Evolutionary conservation across 768 basidiomycete species (phyloP).

Genomic region (Xerocomellus dryophilus): DNA sequence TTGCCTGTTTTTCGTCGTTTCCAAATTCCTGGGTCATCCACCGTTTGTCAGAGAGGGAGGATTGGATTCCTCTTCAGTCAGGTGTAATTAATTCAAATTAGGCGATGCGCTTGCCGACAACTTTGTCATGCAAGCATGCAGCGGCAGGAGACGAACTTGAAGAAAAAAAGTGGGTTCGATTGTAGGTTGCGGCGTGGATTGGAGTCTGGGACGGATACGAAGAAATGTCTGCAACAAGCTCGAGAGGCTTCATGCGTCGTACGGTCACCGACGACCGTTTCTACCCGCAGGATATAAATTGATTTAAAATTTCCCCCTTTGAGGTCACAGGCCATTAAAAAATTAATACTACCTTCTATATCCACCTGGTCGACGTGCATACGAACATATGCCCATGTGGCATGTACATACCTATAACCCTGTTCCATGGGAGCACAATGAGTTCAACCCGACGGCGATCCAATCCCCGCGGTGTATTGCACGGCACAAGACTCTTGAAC

Average conservation of each 20-base stretch:
- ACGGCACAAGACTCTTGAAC: background rate
- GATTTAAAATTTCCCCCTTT: too few species aligned
- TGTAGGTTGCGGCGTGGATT: background rate
- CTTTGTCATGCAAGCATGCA: background rate
- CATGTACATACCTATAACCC: too few species aligned
- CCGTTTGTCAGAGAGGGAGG: background rate
- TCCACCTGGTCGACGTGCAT: background rate
- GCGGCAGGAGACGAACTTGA: too few species aligned
- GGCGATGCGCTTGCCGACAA: background rate
- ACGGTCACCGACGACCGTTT: too few species aligned
- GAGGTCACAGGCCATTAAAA: too few species aligned
- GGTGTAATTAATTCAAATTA: too few species aligned
- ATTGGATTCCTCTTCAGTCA: too few species aligned
- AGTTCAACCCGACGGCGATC: background rate
- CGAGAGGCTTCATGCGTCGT: too few species aligned
- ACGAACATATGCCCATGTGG: background rate
- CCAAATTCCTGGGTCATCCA: background rate
- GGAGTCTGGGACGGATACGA: too few species aligned
- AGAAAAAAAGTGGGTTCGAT: background rate
- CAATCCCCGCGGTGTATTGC: background rate
- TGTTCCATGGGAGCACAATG: background rate
- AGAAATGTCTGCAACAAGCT: too few species aligned
- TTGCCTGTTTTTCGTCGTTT: background rate
- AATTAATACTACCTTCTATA: background rate
- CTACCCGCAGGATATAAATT: too few species aligned